phyloP scores from a whole-genome alignment of 2,329 filamentous ascomycete genomes.

The Arachnopeziza araneosa region DNA sequence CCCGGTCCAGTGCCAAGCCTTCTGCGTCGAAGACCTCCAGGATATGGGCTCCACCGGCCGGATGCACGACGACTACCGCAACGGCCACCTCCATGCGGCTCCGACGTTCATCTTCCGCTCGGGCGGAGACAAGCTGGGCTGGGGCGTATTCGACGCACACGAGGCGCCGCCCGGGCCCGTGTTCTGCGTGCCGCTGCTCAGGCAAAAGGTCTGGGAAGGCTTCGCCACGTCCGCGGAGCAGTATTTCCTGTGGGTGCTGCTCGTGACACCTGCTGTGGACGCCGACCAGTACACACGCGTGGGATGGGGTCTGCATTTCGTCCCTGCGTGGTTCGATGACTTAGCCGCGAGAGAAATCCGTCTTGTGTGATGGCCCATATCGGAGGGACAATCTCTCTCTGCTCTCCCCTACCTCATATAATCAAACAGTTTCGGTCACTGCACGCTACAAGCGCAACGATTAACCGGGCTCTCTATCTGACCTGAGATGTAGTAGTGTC shows the following conservation, averaged over 20 bases:
- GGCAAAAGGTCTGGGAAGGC: neutral
- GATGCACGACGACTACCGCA: neutral
- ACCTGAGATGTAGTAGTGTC: too few species aligned
- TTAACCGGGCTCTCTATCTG: too few species aligned
- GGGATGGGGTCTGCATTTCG: neutral
- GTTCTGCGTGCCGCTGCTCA: neutral
- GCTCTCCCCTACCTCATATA: too few species aligned
- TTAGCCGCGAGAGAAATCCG: neutral
- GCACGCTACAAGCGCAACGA: too few species aligned
- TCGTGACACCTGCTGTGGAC: neutral
- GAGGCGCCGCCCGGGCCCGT: neutral
- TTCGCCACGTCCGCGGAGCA: neutral
- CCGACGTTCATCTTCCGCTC: neutral
- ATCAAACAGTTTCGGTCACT: too few species aligned
- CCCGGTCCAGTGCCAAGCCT: neutral
- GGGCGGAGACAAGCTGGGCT: neutral
- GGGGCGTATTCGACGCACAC: neutral
- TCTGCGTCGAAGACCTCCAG: neutral
- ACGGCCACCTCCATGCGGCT: neutral
- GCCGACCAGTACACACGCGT: neutral
- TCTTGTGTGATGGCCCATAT: neutral
- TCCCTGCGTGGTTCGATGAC: neutral
- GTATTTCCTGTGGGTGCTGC: neutral
- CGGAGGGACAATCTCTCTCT: too few species aligned
- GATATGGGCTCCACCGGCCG: neutral